Evolutionary conservation across 129 eudicot species (phyloP).

Genomic region (Flaveria bidentis): DNA sequence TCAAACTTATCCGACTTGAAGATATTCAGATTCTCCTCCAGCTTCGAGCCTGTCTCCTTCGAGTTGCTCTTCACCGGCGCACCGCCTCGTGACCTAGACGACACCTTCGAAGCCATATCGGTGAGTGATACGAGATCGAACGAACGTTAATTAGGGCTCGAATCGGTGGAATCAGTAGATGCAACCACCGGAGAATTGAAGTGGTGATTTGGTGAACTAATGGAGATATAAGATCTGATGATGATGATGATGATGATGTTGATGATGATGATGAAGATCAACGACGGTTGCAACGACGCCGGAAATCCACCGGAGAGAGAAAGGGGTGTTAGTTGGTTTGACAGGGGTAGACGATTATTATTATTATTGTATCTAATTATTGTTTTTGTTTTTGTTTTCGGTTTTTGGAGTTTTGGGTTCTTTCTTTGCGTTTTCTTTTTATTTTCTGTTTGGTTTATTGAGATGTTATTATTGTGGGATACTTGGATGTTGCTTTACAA

Average conservation of each 20-base stretch:
- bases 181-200: not conserved
- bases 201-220: constrained; percentile 12
- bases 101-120: constrained; percentile 62
- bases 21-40: constrained; percentile 83
- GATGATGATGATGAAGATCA: constrained; percentile 5
- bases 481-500: not conserved
- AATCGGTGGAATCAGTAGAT: constrained; percentile 4
- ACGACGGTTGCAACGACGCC: constrained; percentile 28
- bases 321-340: constrained; percentile 40
- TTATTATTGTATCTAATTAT: too few relatives aligned
- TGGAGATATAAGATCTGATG: constrained; percentile 35
- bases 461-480: not conserved
- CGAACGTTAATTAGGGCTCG: constrained; percentile 30
- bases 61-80: constrained; percentile 48
- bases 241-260: not conserved
- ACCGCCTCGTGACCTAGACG: constrained; percentile 69
- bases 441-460: not conserved
- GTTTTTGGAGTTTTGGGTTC: not conserved
- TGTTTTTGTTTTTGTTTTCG: not conserved
- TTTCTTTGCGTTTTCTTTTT: not conserved
- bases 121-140: constrained; percentile 16
- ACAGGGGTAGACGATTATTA: constrained; percentile 29
- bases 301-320: constrained; percentile 18
- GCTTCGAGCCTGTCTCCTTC: constrained; percentile 60
- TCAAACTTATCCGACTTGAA: constrained; percentile 89